Evolutionary conservation across 495 filamentous ascomycete genomes (phyloP), one percentile per base, ranked within the genome.

Genomic region (Apiosordaria backusii): DNA sequence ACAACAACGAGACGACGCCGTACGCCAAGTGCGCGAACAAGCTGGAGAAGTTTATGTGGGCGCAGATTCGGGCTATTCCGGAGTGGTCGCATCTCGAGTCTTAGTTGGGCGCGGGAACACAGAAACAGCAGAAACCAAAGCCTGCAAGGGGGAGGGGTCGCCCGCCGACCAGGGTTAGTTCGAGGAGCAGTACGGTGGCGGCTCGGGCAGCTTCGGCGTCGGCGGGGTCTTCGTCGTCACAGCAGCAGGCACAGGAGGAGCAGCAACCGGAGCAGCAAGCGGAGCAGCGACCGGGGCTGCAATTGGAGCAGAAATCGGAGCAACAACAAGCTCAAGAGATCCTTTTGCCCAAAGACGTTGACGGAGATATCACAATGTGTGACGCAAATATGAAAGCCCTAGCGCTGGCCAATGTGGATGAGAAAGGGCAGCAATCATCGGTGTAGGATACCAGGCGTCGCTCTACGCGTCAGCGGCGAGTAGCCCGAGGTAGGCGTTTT

Each of bases 11-110:
- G 81, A 96, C 79, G 25, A 98, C 94, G 4, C 88, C 92, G 2
- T 99, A 99, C 78, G 92, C 92, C 26, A 99, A 99, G 80, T 92
- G 89, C 63, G 95, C 95, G 23, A 97, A 92, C 78, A 95, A 94
- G 78, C 79, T 99, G 52, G 95, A 99, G 80, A 97, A 95, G 78
- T 97, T 88, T 74, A 96, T 99, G 95, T 97, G 90, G 88, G 81
- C 85, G 65, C 93, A 97, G 81, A 90, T 99, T 71, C 89, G 90
- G 71, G 89, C 90, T 65, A 92, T 97, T 63, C 95, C 95, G 10
- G 95, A 99, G 83, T 99, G 96, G 95, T 93, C 90, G n/a, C 83
- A 86, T 69, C 81, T 84, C 52, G 81, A 81, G 73, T 45, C 35
- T 45, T 45, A 45, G 35, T 45, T 45, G 35, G 35, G 35, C 35